Percentiles rank a stretch among this genome's conserved stretches.
Conservation (phyloP, 345 rosid genomes). For the Firmiana major region DNA sequence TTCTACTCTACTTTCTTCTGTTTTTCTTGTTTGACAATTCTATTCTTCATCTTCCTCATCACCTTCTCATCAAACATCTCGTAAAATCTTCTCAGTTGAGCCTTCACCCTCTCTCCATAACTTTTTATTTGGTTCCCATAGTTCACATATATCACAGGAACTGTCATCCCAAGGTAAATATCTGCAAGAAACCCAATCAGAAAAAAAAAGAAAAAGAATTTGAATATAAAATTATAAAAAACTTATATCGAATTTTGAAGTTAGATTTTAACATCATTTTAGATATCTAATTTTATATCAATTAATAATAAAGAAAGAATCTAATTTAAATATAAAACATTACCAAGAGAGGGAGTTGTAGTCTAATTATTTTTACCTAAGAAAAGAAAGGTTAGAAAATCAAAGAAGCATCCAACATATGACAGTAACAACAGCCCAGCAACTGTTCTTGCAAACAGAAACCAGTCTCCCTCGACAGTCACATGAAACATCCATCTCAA, state of each 20-base stretch:
- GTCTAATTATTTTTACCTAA: constrained; percentile 20
- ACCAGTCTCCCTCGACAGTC: constrained; percentile 36
- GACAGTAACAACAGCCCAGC: constrained; percentile 33
- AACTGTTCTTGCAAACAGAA: constrained; percentile 24
- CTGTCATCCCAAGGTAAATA: constrained; percentile 27
- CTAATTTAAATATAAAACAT: too few species aligned
- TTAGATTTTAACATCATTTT: too few species aligned
- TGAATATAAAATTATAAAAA: too few species aligned
- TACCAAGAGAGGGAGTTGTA: background rate
- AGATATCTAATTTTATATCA: too few species aligned
- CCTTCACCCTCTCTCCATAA: constrained; percentile 14
- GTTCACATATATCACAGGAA: constrained; percentile 30
- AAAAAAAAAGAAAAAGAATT: too few species aligned
- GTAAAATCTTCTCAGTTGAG: constrained; percentile 16
- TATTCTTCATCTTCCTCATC: constrained; percentile 24
- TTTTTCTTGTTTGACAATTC: constrained; percentile 11
- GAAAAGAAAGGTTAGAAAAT: constrained; percentile 27
- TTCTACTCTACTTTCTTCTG: constrained; percentile 28
- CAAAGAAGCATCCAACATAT: constrained; percentile 26
- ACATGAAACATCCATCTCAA: constrained; percentile 40
- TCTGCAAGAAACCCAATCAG: constrained; percentile 18
- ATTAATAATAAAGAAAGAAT: too few species aligned
- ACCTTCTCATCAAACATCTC: constrained; percentile 29
- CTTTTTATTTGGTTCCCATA: constrained; percentile 29
- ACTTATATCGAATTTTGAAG: too few species aligned